Evolutionary conservation across 495 filamentous ascomycete genomes (phyloP), one percentile per base, ranked within the genome.

Genomic region (Lepraria neglecta): DNA sequence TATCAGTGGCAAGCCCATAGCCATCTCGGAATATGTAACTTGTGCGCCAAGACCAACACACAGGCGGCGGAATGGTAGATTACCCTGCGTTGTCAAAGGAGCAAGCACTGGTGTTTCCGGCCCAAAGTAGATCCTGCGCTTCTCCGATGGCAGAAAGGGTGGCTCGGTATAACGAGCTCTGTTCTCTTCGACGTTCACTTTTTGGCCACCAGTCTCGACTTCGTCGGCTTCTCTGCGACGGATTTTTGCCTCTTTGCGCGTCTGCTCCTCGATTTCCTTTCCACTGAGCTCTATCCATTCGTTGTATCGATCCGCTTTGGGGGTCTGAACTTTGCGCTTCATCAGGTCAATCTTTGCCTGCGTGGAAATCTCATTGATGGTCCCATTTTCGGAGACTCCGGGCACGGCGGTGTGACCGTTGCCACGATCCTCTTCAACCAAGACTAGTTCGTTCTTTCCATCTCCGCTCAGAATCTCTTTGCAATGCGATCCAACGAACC

Each of bases 11-110:
- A 95, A 72, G 43, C 90, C 84, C 84, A 97, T 89, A 4, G 95
- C 94, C 94, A 98, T 98, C 70, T 98, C 94, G 0, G 94, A 97
- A 76, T 96, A 97, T 4, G 92, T 98, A 42, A 95, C 75, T 64
- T 96, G 89, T 21, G 94, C 92, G 27, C 94, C 95, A 21, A 97
- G 82, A 56, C 87, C 85, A 0, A 86, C 84, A 68, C 94, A 97
- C n/a, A 98, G 82, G 56, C 95, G 83, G 48, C 94, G 87, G 77
- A 96, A 98, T 1, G 94, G 95, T 31, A 97, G 76, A 67, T 98
- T 98, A n/a, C 94, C 94, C 73, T 97, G 94, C 3, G 94, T 98
- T 0, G 94, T 89, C 53, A 89, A 72, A 46, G 94, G 94, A 3
- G 95, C 94, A 19, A 98, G 79, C 28, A 91, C 82, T 0, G 95